These are phyloP conservation scores for Termitomyces sp. DNA, from an alignment of 768 basidiomycete species.

Conservation along the genomic window DNA sequence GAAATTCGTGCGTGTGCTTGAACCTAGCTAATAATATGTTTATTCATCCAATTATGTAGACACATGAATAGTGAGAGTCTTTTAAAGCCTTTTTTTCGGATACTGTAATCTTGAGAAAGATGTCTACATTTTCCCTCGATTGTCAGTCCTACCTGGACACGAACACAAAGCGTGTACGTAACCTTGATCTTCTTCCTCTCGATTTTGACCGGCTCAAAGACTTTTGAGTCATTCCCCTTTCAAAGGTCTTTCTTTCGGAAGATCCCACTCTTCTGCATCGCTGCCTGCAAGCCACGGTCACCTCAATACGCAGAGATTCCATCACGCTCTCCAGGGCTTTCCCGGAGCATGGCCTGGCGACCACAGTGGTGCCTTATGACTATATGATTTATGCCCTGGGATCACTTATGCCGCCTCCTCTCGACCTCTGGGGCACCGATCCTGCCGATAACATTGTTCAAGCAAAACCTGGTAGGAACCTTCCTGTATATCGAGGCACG, in stretches of 20 bases:
- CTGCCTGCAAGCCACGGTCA: conserved; percentile 43
- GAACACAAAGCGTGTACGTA: conserved; percentile 65
- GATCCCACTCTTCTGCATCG: conserved; percentile 27
- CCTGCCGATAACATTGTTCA: conserved; percentile 11
- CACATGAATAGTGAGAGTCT: conserved; percentile 43
- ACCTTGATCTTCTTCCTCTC: neutral
- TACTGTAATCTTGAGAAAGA: conserved; percentile 25
- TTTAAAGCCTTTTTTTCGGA: neutral
- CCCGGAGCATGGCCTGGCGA: conserved; percentile 40
- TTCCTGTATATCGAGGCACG: conserved; percentile 33
- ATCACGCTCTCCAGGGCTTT: conserved; percentile 46
- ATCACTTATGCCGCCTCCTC: conserved; percentile 49
- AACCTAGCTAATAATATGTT: neutral
- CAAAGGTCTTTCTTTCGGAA: conserved; percentile 38
- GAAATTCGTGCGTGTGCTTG: conserved; percentile 47
- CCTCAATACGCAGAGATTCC: conserved; percentile 33
- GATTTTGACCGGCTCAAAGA: neutral
- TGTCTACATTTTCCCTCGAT: conserved; percentile 57
- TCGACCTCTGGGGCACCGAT: conserved; percentile 47
- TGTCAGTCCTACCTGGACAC: conserved; percentile 54
- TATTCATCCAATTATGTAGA: conserved; percentile 21
- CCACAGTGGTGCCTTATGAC: conserved; percentile 43
- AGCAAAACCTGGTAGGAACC: conserved; percentile 9
- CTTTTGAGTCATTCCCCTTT: conserved; percentile 50
- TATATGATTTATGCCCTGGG: conserved; percentile 63